A percentile compares a stretch with the other conserved stretches of the same genome.
phyloP scores from a whole-genome alignment of 2,329 filamentous ascomycete genomes.

The Diaporthe longicolla region DNA sequence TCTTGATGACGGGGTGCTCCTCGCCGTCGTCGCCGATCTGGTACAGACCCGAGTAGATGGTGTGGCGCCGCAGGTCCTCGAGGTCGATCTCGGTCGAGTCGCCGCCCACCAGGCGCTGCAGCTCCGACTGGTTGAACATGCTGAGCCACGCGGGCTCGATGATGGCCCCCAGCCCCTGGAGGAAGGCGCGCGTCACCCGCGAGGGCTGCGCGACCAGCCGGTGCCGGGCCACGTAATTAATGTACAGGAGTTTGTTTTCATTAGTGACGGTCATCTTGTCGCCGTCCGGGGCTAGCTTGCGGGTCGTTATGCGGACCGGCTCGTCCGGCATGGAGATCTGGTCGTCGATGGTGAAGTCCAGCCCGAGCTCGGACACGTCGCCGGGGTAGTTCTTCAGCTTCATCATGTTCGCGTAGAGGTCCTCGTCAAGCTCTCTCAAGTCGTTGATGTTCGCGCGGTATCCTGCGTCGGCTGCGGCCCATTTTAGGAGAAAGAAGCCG shows the following conservation, averaged over 20 bases:
- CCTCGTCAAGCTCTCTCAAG: constrained; percentile 90
- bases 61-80: constrained; percentile 86
- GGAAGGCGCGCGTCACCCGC: constrained; percentile 87
- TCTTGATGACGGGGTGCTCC: constrained; percentile 86
- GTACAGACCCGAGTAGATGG: constrained; percentile 89
- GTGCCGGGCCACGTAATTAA: constrained; percentile 90
- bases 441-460: constrained; percentile 97
- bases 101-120: constrained; percentile 93
- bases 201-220: constrained; percentile 85
- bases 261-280: constrained; percentile 87
- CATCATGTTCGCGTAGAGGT: constrained; percentile 87
- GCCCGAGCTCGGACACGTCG: constrained; percentile 82
- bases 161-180: constrained; percentile 87
- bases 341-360: constrained; percentile 93
- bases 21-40: constrained; percentile 87
- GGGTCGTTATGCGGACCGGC: constrained; percentile 74
- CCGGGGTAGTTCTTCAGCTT: constrained; percentile 88
- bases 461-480: constrained; percentile 78
- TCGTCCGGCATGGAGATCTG: constrained; percentile 63
- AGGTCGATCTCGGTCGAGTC: constrained; percentile 89
- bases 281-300: constrained; percentile 83
- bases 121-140: constrained; percentile 98
- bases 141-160: constrained; percentile 94
- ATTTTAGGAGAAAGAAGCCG: constrained; percentile 95
- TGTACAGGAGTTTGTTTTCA: constrained; percentile 93